These are phyloP conservation scores for Nyssa sinensis DNA, from an alignment of 148 eudicot genomes.

Conservation along the genomic window DNA sequence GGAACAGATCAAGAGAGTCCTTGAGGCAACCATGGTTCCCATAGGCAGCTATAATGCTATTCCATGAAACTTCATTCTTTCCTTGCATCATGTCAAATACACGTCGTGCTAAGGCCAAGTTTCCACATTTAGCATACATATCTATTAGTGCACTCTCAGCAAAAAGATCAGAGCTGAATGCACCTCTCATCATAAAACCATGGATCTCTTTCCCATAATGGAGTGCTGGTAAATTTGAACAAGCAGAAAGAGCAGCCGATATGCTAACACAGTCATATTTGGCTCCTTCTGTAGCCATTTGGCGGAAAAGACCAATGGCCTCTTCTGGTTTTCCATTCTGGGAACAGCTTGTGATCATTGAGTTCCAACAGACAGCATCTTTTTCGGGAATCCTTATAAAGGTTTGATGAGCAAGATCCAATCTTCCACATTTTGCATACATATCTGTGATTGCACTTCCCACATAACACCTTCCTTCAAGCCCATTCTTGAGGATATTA, in stretches of 20 bases:
- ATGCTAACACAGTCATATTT: conserved; percentile 31
- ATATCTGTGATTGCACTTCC: conserved; percentile 36
- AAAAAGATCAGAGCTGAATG: conserved; percentile 25
- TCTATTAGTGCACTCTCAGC: conserved; percentile 49
- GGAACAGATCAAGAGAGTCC: conserved; percentile 35
- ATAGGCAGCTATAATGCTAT: conserved; percentile 52
- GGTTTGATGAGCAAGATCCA: conserved; percentile 29
- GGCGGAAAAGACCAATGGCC: conserved; percentile 32
- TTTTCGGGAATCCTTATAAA: conserved; percentile 26
- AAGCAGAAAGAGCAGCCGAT: conserved; percentile 39
- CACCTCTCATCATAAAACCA: conserved; percentile 35
- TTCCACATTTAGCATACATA: conserved; percentile 57
- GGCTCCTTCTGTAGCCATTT: conserved; percentile 24
- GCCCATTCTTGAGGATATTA: conserved; percentile 22
- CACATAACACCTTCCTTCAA: conserved; percentile 29
- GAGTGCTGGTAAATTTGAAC: conserved; percentile 33
- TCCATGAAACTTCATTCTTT: conserved; percentile 54
- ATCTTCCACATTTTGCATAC: conserved; percentile 45
- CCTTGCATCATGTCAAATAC: conserved; percentile 40
- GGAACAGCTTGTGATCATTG: conserved; percentile 31
- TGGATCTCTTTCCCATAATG: conserved; percentile 42
- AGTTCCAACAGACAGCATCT: conserved; percentile 39
- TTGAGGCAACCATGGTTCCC: conserved; percentile 37
- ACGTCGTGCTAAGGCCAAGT: conserved; percentile 32
- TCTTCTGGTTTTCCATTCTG: conserved; percentile 36